These are phyloP conservation scores for Fusarium sterilihyphosum DNA, from an alignment of 2,329 filamentous ascomycete genomes.

Conservation along the genomic window DNA sequence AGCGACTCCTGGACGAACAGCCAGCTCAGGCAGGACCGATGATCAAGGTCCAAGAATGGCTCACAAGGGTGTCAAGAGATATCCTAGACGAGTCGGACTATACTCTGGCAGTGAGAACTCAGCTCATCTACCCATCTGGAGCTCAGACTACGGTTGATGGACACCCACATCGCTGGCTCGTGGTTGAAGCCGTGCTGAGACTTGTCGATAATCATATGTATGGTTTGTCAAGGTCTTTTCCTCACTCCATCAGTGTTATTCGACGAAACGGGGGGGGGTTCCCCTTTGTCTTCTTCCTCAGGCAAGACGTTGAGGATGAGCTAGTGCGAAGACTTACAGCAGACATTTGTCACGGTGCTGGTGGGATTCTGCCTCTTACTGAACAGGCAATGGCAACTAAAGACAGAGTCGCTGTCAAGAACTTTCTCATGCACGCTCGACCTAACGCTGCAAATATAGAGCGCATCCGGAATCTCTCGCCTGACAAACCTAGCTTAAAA, in stretches of 20 bases:
- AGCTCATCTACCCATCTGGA: constrained; percentile 68
- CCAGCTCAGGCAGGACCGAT: constrained; percentile 57
- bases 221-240: constrained; percentile 50
- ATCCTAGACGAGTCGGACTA: constrained; percentile 73
- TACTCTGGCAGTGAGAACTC: constrained; percentile 63
- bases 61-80: constrained; percentile 64
- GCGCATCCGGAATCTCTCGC: constrained; percentile 27
- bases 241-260: constrained; percentile 51
- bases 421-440: constrained; percentile 32
- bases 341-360: constrained; percentile 35
- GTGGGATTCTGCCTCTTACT: constrained; percentile 37
- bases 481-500: constrained; percentile 35
- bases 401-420: constrained; percentile 42
- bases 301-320: constrained; percentile 57
- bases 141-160: constrained; percentile 61
- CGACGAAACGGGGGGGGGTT: constrained; percentile 30
- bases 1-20: constrained; percentile 62
- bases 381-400: constrained; percentile 22
- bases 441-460: constrained; percentile 14
- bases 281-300: constrained; percentile 66
- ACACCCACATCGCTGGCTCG: constrained; percentile 63
- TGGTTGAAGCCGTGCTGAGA: constrained; percentile 53
- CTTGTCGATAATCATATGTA: constrained; percentile 54
- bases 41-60: constrained; percentile 61
- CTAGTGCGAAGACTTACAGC: constrained; percentile 44